These are phyloP conservation scores for Myochromella boudieri DNA, from an alignment of 768 basidiomycete genomes.

Conservation along the genomic window DNA sequence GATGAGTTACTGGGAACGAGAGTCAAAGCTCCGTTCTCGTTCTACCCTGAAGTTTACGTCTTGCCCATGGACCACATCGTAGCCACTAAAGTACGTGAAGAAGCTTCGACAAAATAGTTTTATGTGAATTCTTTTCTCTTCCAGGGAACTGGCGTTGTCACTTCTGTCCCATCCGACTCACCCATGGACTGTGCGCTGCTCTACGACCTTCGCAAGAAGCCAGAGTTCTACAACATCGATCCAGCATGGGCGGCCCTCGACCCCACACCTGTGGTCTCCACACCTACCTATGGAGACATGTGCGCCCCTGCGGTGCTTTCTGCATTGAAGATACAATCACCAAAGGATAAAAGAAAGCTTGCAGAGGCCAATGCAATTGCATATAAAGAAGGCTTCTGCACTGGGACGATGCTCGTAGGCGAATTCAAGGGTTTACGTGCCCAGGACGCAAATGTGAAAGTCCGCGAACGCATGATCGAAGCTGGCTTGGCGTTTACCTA, in stretches of 20 bases:
- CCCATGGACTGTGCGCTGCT: conserved; percentile 94
- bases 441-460: conserved; percentile 89
- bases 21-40: conserved; percentile 82
- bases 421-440: conserved; percentile 88
- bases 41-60: conserved; percentile 88
- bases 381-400: conserved; percentile 98
- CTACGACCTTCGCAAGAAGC: conserved; percentile 91
- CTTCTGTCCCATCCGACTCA: conserved; percentile 96
- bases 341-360: conserved; percentile 90
- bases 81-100: conserved; percentile 72
- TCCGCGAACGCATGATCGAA: conserved; percentile 80
- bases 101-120: neutral
- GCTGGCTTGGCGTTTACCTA: conserved; percentile 82
- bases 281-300: conserved; percentile 89
- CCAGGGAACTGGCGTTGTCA: conserved; percentile 97
- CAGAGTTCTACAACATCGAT: conserved; percentile 94
- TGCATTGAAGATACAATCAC: conserved; percentile 91
- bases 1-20: conserved; percentile 81
- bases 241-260: conserved; percentile 83
- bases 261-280: conserved; percentile 84
- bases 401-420: conserved; percentile 87
- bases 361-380: conserved; percentile 96
- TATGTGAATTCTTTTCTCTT: conserved; percentile 1
- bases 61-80: conserved; percentile 97
- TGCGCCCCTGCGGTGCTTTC: conserved; percentile 85